Evolutionary conservation across 805 yeast genomes (phyloP).

Genomic region (Pichia ethanolica): DNA sequence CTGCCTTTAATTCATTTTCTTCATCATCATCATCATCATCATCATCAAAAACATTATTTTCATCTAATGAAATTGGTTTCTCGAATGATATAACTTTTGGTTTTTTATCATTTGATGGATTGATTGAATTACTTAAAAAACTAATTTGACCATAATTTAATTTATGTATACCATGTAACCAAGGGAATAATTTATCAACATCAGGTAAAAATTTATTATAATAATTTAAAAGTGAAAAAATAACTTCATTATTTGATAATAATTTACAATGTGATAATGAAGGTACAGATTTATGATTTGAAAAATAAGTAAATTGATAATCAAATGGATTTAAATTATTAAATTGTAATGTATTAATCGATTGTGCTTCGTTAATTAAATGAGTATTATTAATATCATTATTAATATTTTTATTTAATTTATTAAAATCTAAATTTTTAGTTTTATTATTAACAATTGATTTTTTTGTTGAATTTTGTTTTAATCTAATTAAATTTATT

Average conservation of each 20-base stretch:
- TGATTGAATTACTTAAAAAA: conserved; percentile 27
- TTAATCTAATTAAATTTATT: conserved; percentile 8
- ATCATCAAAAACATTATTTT: background rate
- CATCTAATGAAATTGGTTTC: conserved; percentile 14
- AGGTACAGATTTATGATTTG: conserved; percentile 13
- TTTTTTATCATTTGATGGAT: conserved; percentile 1
- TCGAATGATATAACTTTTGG: conserved; percentile 12
- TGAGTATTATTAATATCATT: too few relatives aligned
- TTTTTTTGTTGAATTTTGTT: background rate
- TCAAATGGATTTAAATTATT: conserved; percentile 16
- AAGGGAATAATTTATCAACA: conserved; percentile 70
- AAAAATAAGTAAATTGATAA: conserved; percentile 16
- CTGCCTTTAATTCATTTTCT: background rate
- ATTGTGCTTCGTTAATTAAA: too few relatives aligned
- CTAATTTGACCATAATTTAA: conserved; percentile 47
- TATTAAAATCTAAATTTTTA: too few relatives aligned
- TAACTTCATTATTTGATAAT: conserved; percentile 22
- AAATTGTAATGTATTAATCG: background rate
- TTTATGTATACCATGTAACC: conserved; percentile 76
- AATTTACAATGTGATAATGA: conserved; percentile 14
- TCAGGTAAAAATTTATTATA: conserved; percentile 42
- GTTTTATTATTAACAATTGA: background rate
- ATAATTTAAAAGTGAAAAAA: conserved; percentile 16
- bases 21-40: conserved; percentile 3
- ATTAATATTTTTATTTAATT: too few relatives aligned